phyloP scores from a whole-genome alignment of 2,329 filamentous ascomycete genomes.

The Ramichloridium luteum region DNA sequence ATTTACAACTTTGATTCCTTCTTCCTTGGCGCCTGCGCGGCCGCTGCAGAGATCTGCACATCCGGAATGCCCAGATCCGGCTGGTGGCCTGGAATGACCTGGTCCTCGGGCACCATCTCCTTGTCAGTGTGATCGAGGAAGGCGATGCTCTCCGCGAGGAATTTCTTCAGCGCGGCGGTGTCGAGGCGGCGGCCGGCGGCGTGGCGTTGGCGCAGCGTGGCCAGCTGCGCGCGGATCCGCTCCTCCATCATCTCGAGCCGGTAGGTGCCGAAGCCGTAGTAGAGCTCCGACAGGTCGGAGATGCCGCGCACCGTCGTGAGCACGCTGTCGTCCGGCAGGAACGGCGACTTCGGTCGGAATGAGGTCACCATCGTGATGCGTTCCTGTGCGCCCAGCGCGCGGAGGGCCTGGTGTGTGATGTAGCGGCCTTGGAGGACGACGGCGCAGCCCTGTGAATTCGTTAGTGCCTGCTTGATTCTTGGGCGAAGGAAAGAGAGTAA shows the following conservation, averaged over 20 bases:
- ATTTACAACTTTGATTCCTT: no score
- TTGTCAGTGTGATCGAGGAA: slow-evolving; percentile 26
- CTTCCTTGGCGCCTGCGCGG: no score
- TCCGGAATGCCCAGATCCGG: slow-evolving; percentile 10
- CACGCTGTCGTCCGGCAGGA: slow-evolving; percentile 46
- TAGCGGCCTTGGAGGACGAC: slow-evolving; percentile 57
- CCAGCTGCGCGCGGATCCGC: slow-evolving; percentile 41
- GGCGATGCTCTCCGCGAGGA: slow-evolving; percentile 23
- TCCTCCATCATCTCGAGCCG: slow-evolving; percentile 52
- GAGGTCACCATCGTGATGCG: slow-evolving; percentile 56
- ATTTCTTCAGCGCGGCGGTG: slow-evolving; percentile 24
- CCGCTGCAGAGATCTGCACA: no score
- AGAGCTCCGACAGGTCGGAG: slow-evolving; percentile 45
- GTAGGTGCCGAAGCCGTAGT: slow-evolving; percentile 50
- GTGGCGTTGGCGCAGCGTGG: slow-evolving; percentile 29
- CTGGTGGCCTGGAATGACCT: slow-evolving; percentile 8
- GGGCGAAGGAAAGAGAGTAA: no score
- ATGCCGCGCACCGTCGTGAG: slow-evolving; percentile 48
- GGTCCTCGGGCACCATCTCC: slow-evolving; percentile 17
- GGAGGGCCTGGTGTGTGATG: slow-evolving; percentile 52
- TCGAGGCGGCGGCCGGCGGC: slow-evolving; percentile 23
- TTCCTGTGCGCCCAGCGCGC: slow-evolving; percentile 45
- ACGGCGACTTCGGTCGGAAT: slow-evolving; percentile 47
- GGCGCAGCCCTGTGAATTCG: slow-evolving; percentile 45
- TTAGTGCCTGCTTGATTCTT: no score